Evolutionary conservation across 768 basidiomycete genomes (phyloP).

Genomic region (Macrolepiota fuliginosa): DNA sequence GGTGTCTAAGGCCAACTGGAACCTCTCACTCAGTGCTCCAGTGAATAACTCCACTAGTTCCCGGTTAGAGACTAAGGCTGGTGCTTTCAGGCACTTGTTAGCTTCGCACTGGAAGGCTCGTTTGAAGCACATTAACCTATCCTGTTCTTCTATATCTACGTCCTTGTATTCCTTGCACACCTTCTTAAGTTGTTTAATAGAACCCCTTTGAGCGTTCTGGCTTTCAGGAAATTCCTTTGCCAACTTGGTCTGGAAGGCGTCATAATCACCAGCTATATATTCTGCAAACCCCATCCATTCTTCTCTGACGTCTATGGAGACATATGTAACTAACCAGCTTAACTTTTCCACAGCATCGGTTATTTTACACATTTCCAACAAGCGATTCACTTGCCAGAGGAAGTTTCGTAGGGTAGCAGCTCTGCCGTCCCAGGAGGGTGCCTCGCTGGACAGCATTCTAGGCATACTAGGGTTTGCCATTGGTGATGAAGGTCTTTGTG

Average conservation of each 20-base stretch:
- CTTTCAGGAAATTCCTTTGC: slow-evolving; percentile 1
- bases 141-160: neutral
- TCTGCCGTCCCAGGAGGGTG: neutral
- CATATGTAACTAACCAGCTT: neutral
- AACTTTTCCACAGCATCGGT: neutral
- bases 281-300: neutral
- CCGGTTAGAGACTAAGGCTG: neutral
- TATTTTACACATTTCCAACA: neutral
- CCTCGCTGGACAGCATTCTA: neutral
- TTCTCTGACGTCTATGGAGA: neutral
- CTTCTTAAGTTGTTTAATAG: neutral
- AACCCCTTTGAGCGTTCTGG: neutral
- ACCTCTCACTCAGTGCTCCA: neutral
- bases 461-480: neutral
- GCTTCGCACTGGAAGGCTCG: neutral
- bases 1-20: neutral
- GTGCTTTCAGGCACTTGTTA: neutral
- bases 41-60: slow-evolving; percentile 4
- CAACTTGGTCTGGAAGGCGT: neutral
- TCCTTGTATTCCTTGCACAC: neutral
- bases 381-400: neutral
- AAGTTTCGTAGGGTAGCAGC: neutral
- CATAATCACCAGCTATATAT: neutral
- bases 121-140: neutral
- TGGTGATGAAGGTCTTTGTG: no score